Evolutionary conservation across 2,329 filamentous ascomycete genomes (phyloP).

Genomic region (Pseudogymnoascus destructans): DNA sequence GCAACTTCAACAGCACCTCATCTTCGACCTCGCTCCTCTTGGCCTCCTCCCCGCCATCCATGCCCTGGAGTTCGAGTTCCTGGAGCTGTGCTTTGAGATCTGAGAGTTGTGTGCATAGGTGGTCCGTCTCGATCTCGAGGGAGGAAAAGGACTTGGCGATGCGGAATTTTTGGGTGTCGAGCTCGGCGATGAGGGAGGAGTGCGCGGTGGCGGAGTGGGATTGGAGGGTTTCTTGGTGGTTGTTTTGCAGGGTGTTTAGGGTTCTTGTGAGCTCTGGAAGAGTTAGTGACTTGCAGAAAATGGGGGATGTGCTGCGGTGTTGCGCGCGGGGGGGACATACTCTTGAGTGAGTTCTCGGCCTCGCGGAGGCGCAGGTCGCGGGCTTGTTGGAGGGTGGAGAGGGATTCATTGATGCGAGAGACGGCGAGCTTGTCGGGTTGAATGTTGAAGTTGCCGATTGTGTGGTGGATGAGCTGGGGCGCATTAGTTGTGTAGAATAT

Average conservation of each 20-base stretch:
- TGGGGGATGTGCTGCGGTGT: neutral
- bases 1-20: constrained; percentile 61
- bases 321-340: constrained; percentile 25
- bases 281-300: neutral
- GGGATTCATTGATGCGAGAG: constrained; percentile 68
- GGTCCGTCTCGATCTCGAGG: constrained; percentile 86
- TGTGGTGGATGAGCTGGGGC: constrained; percentile 72
- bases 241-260: constrained; percentile 58
- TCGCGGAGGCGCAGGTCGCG: constrained; percentile 66
- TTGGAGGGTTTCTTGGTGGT: constrained; percentile 63
- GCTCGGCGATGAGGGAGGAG: constrained; percentile 68
- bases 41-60: constrained; percentile 50
- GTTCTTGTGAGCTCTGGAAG: constrained; percentile 52
- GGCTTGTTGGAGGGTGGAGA: constrained; percentile 70
- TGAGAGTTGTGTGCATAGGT: constrained; percentile 66
- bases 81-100: constrained; percentile 62
- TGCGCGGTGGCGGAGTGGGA: constrained; percentile 68
- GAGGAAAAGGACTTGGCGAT: constrained; percentile 85
- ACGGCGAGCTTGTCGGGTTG: constrained; percentile 75
- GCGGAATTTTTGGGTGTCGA: constrained; percentile 90
- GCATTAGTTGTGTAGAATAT: constrained; percentile 10
- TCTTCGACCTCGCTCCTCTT: constrained; percentile 41
- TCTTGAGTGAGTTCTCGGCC: constrained; percentile 52
- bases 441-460: constrained; percentile 91
- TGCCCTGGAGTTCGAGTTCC: constrained; percentile 74